Evolutionary conservation across 768 basidiomycete species (phyloP), one percentile per base, ranked within the genome.

Genomic region (Mycena indigotica): DNA sequence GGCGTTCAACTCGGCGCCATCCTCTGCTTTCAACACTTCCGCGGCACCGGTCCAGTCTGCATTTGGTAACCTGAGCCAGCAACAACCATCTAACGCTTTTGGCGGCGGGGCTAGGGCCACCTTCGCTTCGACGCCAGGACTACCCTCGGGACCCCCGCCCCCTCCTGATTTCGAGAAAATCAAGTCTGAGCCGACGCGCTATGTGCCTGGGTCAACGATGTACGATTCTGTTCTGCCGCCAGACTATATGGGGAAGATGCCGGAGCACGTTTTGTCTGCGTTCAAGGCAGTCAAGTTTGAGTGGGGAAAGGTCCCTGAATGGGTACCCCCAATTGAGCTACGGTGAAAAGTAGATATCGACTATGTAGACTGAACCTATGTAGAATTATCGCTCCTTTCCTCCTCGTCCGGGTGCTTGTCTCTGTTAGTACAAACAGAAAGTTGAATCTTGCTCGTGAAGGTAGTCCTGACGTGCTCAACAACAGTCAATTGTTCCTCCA

Each of bases 261-360:
- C 90, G 2, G 66, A 73, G 48, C 66, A 64, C 4, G 81, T 75
- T 52, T 67, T 76, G 64, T 79, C 80, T 5, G 84, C 85, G 38
- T 91, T 90, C 64, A 66, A 73, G 60, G 71, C 71, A 19, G 72
- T 75, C 53, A 83, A 72, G 70, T 92, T 91, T 64, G 84, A 84
- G 65, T 88, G 83, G 83, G 85, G 68, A 48, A 80, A 80, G 58
- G 77, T 92, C 46, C 89, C 89, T 1, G 88, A 89, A 56, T 90
- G 85, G 84, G 75, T 86, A 55, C 90, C 89, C 35, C 90, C 62
- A 26, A 8, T 63, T 46, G 62, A 63, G 39, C 30, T 63, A 23
- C 44, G 62, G 21, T 63, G n/a, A n/a, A n/a, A n/a, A n/a, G n/a
- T n/a, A n/a, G n/a, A n/a, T n/a, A n/a, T n/a, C n/a, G n/a, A n/a